Evolutionary conservation across 768 basidiomycete genomes (phyloP), one percentile per base, ranked within the genome.

Genomic region (Fibroporia radiculosa): DNA sequence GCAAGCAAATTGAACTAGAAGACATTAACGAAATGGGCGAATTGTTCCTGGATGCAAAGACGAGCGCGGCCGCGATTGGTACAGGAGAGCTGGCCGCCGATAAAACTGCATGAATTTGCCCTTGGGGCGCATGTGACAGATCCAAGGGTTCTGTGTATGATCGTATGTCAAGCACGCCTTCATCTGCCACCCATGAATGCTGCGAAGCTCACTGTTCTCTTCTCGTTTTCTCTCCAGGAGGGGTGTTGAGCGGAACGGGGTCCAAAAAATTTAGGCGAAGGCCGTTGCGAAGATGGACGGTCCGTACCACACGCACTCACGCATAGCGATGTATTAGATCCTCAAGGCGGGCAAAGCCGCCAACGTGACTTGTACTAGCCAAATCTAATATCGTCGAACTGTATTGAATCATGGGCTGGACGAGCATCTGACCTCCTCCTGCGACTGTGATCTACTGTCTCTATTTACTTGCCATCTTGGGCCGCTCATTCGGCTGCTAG

Each of bases 1-100:
- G 91, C 47, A 72, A 65, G 26, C 83, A 92, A 56, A 90, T 98
- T 45, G 77, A 81, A 49, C 65, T 82, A 3, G 92, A 97, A 51
- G 96, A 99, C 62, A 81, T 98, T 39, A 73, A 75, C 26, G 93
- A 97, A 73, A 92, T 96, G 83, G 84, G 83, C 51, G 89, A 90
- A 59, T 69, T 99, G 25, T 99, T 99, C 73, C 70, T 97, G 56
- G 93, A 98, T 62, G 92, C 95, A 16, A 95, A 93, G 60, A 82
- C 85, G 0, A 63, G 64, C 51, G 71, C 63, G 16, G 44, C 46
- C 25, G 44, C 52, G 22, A 57, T 60, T 33, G 42, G 42, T 24
- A 31, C 42, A 33, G 11, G 16, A 22, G 42, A 33, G 14, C 35
- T 44, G 23, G 16, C 22, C 11, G 42, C 42, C 8, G 33, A 34